Evolutionary conservation across 208 protist genomes (phyloP).

Genomic region (Trypanosoma platydactyli): DNA sequence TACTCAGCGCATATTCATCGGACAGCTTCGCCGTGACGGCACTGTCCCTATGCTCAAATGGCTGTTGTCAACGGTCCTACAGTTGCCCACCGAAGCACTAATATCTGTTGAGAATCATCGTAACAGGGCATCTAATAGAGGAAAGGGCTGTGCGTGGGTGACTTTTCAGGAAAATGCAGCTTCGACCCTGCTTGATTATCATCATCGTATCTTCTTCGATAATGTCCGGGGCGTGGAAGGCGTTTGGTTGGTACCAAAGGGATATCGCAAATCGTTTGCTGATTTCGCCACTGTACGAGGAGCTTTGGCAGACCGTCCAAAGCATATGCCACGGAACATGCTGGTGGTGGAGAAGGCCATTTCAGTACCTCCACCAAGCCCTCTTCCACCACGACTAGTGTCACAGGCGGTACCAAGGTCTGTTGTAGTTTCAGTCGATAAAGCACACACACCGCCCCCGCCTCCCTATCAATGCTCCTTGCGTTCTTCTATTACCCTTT

Average conservation of each 20-base stretch:
- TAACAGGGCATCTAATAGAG: constrained; percentile 47
- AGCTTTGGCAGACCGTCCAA: constrained; percentile 30
- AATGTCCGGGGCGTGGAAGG: constrained; percentile 53
- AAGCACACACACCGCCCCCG: no score
- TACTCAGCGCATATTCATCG: constrained; percentile 59
- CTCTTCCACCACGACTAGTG: constrained; percentile 9
- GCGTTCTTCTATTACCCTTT: not conserved
- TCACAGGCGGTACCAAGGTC: not conserved
- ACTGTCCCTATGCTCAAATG: constrained; percentile 77
- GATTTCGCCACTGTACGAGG: constrained; percentile 31
- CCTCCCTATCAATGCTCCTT: not conserved
- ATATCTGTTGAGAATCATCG: constrained; percentile 71
- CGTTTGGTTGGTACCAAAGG: constrained; percentile 44
- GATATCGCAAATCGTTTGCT: constrained; percentile 29
- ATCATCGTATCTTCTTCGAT: constrained; percentile 79
- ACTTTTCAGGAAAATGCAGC: constrained; percentile 40
- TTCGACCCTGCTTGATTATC: constrained; percentile 37
- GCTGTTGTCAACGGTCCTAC: constrained; percentile 58
- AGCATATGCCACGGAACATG: constrained; percentile 65
- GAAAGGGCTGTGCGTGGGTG: constrained; percentile 81
- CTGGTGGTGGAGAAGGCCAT: constrained; percentile 61
- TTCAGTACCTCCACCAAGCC: not conserved
- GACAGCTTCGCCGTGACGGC: constrained; percentile 71
- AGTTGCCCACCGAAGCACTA: constrained; percentile 38
- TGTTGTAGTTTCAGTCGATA: not conserved